These are phyloP conservation scores for Inga oerstediana DNA, from an alignment of 306 rosid species.

Conservation along the genomic window DNA sequence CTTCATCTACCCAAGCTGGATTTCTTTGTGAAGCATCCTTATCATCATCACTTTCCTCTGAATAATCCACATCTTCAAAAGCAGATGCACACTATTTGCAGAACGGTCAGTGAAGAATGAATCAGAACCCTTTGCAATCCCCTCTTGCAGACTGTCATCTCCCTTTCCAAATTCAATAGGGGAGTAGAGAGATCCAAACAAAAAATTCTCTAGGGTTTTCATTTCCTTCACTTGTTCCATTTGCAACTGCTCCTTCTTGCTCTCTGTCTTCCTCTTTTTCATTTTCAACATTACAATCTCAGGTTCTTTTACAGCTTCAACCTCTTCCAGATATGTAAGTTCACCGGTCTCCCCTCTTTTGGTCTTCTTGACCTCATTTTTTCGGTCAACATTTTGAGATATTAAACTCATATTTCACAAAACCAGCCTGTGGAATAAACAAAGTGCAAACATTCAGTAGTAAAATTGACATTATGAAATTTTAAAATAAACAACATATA, in stretches of 20 bases:
- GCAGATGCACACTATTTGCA: slow-evolving; percentile 48
- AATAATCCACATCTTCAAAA: slow-evolving; percentile 42
- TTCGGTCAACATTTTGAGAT: slow-evolving; percentile 48
- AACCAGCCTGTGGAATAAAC: slow-evolving; percentile 23
- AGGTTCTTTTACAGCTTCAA: slow-evolving; percentile 31
- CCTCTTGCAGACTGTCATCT: slow-evolving; percentile 38
- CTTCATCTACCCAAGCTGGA: slow-evolving; percentile 88
- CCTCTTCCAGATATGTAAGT: slow-evolving; percentile 30
- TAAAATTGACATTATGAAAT: neutral
- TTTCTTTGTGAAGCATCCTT: slow-evolving; percentile 54
- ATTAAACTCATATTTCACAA: slow-evolving; percentile 70
- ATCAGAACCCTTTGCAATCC: slow-evolving; percentile 37
- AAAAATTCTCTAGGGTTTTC: slow-evolving; percentile 70
- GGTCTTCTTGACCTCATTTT: slow-evolving; percentile 41
- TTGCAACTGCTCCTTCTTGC: slow-evolving; percentile 40
- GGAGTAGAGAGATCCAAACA: slow-evolving; percentile 77
- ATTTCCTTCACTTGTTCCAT: slow-evolving; percentile 64
- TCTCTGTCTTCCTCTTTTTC: slow-evolving; percentile 64
- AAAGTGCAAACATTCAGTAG: neutral
- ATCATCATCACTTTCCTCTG: slow-evolving; percentile 36
- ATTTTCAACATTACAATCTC: slow-evolving; percentile 35
- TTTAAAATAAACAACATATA: neutral
- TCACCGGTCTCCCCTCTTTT: slow-evolving; percentile 40
- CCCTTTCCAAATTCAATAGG: slow-evolving; percentile 72
- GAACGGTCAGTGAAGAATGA: slow-evolving; percentile 71